Percentiles rank a stretch among this genome's conserved stretches.
Evolutionary conservation across 2,329 filamentous ascomycete genomes (phyloP).

Genomic region (Podosphaera fusca): DNA sequence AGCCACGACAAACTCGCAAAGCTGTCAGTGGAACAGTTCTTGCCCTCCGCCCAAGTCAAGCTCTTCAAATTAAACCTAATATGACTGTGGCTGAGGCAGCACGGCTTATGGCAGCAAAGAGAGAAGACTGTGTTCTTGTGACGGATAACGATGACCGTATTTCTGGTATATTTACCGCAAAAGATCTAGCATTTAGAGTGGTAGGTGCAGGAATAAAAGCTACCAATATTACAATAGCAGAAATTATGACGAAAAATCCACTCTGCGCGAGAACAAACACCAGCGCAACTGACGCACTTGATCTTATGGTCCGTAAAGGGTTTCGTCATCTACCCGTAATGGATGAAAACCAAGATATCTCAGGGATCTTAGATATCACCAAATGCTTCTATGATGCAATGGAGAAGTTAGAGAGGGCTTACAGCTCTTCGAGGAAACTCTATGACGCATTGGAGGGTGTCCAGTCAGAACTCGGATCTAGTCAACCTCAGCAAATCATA

Average conservation of each 20-base stretch:
- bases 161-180: slow-evolving; percentile 95
- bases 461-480: slow-evolving; percentile 85
- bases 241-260: slow-evolving; percentile 99
- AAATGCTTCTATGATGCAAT: slow-evolving; percentile 99
- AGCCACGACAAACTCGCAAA: slow-evolving; percentile 70
- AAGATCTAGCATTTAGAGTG: slow-evolving; percentile 92
- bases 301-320: slow-evolving; percentile 94
- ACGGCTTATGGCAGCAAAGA: slow-evolving; percentile 95
- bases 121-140: slow-evolving; percentile 91
- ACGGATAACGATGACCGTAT: slow-evolving; percentile 97
- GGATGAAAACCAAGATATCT: slow-evolving; percentile 99
- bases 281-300: slow-evolving; percentile 87
- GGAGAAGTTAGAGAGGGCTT: slow-evolving; percentile 96
- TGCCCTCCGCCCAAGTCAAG: slow-evolving; percentile 81
- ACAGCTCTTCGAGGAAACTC: slow-evolving; percentile 90
- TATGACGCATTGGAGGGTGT: slow-evolving; percentile 96
- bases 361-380: slow-evolving; percentile 91
- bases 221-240: slow-evolving; percentile 72
- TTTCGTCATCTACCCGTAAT: slow-evolving; percentile 96
- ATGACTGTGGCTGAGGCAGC: slow-evolving; percentile 91
- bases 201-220: slow-evolving; percentile 81
- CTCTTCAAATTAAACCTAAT: slow-evolving; percentile 87
- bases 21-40: slow-evolving; percentile 90
- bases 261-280: slow-evolving; percentile 93
- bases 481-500: slow-evolving; percentile 94